Base-by-base conservation (phyloP, 78 protist genomes). In the Trichosphaerium sp. region DNA sequence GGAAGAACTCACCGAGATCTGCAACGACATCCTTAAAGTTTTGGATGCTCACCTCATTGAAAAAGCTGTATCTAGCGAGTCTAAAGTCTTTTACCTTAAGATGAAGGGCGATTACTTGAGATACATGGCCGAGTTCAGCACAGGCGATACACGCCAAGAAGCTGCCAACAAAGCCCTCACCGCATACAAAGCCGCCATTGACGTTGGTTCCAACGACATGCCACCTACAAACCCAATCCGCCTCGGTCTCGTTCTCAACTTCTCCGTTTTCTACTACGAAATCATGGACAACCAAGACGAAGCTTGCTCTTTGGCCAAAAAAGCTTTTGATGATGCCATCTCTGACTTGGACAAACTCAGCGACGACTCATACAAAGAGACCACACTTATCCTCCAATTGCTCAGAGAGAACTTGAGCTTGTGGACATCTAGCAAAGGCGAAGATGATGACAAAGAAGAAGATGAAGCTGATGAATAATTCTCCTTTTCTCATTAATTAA, bases 331-430 rank as follows among this genome's bases (percentile, higher is more conserved):
- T 56, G 92, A 79, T 47, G 94, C 97, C 70, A 85, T 90, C 31
- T 76, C 97, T 68, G 97, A 93, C 73, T 76, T 92, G 39, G 98
- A 94, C 70, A 66, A 88, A n/a, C 89, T 97, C 39, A 35, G 37
- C 58, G 99, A 97, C 80, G 94, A 82, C 57, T 77, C 88, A n/a
- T 93, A 92, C 88, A 94, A 94, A 88, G 98, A 93, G 64, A 69
- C 94, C 35, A 92, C 98, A 25, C 88, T 92, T 59, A 94, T 97
- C 85, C 84, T 94, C 92, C 98, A 97, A 83, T 87, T 97, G 47
- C 82, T 97, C 37, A 58, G 98, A 21, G 98, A 94, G 74, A 97
- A 97, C 92, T 77, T 97, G 31, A 92, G 97, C 26, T 83, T 94
- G 38, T 96, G 99, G 99, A 88, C 94, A 41, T 80, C 92, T n/a